Percentiles rank a stretch among this genome's conserved stretches.
Evolutionary conservation across 2,329 filamentous ascomycete genomes (phyloP).

Genomic region (Arthrinium phaeospermum): DNA sequence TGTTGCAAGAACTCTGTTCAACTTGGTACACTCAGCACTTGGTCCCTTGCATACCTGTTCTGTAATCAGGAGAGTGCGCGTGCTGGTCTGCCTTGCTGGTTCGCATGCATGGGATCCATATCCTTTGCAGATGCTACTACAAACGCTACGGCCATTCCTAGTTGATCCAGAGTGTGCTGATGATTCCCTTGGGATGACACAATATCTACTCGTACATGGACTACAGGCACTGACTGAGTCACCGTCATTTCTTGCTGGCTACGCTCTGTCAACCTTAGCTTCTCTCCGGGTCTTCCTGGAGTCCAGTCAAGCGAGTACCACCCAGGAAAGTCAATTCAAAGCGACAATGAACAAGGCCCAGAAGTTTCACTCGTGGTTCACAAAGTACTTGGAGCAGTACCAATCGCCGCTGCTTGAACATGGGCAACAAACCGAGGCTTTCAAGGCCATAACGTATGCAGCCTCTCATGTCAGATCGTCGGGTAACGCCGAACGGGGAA

Average conservation of each 20-base stretch:
- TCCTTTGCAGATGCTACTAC: constrained; percentile 87
- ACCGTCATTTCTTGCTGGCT: constrained; percentile 81
- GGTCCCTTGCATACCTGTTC: constrained; percentile 88
- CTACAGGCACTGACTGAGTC: constrained; percentile 65
- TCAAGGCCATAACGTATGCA: constrained; percentile 70
- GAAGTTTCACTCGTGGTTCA: constrained; percentile 80
- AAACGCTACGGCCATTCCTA: constrained; percentile 78
- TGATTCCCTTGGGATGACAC: constrained; percentile 84
- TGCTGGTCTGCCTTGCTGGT: constrained; percentile 81
- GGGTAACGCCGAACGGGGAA: constrained; percentile 72
- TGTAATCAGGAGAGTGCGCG: constrained; percentile 82
- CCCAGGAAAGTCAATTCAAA: constrained; percentile 82
- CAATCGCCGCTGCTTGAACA: constrained; percentile 58
- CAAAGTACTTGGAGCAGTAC: constrained; percentile 69
- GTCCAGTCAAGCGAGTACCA: constrained; percentile 77
- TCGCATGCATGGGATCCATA: constrained; percentile 76
- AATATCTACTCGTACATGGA: constrained; percentile 80
- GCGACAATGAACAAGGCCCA: constrained; percentile 78
- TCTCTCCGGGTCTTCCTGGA: constrained; percentile 79
- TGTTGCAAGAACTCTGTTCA: constrained; percentile 78
- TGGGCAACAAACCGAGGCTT: constrained; percentile 58
- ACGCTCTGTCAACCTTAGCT: constrained; percentile 78
- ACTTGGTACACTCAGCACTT: constrained; percentile 80
- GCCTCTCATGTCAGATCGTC: constrained; percentile 70
- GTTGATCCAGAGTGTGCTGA: constrained; percentile 87